Evolutionary conservation across 306 rosid species (phyloP).

Genomic region (Corylus heterophylla): DNA sequence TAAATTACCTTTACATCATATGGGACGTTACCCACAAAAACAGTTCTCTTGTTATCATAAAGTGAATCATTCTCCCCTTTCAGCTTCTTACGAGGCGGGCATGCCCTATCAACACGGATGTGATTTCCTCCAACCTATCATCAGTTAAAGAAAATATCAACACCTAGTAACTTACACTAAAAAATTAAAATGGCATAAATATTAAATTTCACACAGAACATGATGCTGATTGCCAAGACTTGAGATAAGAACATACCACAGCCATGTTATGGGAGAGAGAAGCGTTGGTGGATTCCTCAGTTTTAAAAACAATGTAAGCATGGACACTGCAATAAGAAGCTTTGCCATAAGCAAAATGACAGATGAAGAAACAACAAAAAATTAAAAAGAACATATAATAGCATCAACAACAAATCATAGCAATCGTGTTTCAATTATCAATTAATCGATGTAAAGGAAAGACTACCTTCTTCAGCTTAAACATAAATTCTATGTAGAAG

Average conservation of each 20-base stretch:
- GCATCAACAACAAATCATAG: not conserved
- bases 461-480: not conserved
- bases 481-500: not conserved
- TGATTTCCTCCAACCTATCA: constrained; percentile 83
- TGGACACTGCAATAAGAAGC: constrained; percentile 66
- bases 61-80: constrained; percentile 62
- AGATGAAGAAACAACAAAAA: not conserved
- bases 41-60: constrained; percentile 84
- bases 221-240: not conserved
- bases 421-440: not conserved
- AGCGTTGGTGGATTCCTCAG: constrained; percentile 73
- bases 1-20: constrained; percentile 85
- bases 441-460: not conserved
- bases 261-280: constrained; percentile 86
- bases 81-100: constrained; percentile 94
- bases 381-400: not conserved
- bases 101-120: constrained; percentile 92
- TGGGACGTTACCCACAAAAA: constrained; percentile 95
- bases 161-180: not conserved
- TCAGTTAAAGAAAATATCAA: constrained; percentile 19
- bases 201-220: not conserved
- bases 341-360: constrained; percentile 23
- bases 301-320: constrained; percentile 78
- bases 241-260: constrained; percentile 52
- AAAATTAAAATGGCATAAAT: not conserved